These are phyloP conservation scores for Sequoia sempervirens DNA, from an alignment of 75 land plant genomes.

Conservation along the genomic window DNA sequence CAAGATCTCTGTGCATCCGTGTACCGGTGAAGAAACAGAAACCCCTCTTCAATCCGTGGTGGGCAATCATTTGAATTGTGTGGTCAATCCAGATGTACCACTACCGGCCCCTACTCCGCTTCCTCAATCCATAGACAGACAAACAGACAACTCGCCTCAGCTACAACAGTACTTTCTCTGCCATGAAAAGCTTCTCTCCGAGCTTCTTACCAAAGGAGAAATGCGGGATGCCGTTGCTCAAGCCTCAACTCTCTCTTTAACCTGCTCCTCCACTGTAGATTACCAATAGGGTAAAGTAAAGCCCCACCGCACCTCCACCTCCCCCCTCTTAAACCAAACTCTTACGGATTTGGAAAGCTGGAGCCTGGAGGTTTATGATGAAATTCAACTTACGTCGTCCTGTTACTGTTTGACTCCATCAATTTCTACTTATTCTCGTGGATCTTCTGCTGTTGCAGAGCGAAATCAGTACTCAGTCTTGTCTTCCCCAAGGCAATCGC, in stretches of 20 bases:
- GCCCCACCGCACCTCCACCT: background rate
- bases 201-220: background rate
- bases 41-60: constrained; percentile 12
- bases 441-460: background rate
- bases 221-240: background rate
- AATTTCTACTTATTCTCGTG: background rate
- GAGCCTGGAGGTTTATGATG: background rate
- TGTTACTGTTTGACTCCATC: background rate
- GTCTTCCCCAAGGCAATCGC: too few species aligned
- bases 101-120: background rate
- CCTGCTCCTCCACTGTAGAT: background rate
- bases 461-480: too few species aligned
- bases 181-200: background rate
- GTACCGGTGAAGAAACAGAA: background rate
- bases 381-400: background rate
- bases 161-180: constrained; percentile 9
- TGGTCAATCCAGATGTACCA: constrained; percentile 5
- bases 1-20: background rate
- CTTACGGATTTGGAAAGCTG: constrained; percentile 7
- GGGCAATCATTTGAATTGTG: constrained; percentile 13
- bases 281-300: background rate
- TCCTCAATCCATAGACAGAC: constrained; percentile 10
- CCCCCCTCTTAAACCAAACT: background rate
- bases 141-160: background rate
- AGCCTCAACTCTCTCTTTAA: background rate